These are phyloP conservation scores for Colletotrichum limetticola DNA, from an alignment of 2,329 filamentous ascomycete genomes.

Conservation along the genomic window DNA sequence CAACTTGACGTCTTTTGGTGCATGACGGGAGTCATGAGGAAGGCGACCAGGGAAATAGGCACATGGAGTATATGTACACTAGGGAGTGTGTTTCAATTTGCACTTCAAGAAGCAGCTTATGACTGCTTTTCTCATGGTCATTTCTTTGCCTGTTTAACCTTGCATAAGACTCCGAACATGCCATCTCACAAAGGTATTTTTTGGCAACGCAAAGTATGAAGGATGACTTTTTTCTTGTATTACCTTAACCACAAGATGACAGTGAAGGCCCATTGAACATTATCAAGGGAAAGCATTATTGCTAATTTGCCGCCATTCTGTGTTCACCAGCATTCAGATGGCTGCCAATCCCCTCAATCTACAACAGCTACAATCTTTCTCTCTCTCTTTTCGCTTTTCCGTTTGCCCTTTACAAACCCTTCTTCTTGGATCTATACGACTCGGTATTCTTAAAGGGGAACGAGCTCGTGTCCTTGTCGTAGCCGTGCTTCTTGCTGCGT, in stretches of 20 bases:
- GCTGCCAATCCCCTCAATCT: too few relatives aligned
- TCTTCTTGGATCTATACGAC: constrained; percentile 52
- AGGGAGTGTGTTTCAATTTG: background rate
- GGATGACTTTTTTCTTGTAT: background rate
- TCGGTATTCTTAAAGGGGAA: constrained; percentile 51
- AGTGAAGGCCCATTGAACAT: background rate
- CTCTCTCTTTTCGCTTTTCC: too few relatives aligned
- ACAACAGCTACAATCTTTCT: background rate
- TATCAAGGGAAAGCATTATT: too few relatives aligned
- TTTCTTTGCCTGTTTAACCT: background rate
- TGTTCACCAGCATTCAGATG: too few relatives aligned
- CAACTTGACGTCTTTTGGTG: background rate
- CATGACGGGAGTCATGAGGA: background rate
- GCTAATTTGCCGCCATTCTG: too few relatives aligned
- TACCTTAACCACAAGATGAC: background rate
- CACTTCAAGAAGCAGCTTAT: background rate
- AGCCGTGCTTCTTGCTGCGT: constrained; percentile 48
- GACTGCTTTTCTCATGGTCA: background rate
- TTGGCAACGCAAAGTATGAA: background rate
- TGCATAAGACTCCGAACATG: background rate
- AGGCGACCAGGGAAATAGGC: background rate
- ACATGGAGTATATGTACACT: constrained; percentile 14
- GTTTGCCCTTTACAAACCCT: constrained; percentile 40
- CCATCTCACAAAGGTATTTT: background rate
- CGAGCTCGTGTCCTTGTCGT: constrained; percentile 52